Evolutionary conservation across 129 eudicot species (phyloP).

Genomic region (Oenanthe sinensis): DNA sequence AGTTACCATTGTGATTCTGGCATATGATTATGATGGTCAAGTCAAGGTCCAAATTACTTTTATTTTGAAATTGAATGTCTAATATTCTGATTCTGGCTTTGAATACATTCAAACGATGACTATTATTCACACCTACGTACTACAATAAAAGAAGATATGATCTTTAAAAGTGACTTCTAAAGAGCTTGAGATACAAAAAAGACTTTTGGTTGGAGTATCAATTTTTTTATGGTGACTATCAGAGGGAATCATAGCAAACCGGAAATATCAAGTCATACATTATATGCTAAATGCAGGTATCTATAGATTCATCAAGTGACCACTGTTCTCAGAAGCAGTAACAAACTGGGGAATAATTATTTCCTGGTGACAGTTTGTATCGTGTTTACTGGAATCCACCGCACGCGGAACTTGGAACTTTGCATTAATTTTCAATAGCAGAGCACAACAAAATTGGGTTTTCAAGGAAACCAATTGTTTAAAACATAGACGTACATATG

Average conservation of each 20-base stretch:
- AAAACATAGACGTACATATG: neutral
- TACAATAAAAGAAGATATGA: neutral
- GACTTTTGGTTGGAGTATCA: neutral
- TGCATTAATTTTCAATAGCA: neutral
- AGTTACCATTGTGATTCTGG: neutral
- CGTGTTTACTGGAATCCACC: neutral
- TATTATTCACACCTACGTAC: neutral
- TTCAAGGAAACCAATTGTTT: neutral
- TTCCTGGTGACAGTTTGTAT: neutral
- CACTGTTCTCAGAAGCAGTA: neutral
- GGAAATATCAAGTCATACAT: no score
- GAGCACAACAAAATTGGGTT: constrained; percentile 2
- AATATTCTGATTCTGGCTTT: neutral
- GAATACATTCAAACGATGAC: neutral
- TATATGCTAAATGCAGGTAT: no score
- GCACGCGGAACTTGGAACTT: neutral
- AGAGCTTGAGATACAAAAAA: neutral
- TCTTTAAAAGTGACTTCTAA: neutral
- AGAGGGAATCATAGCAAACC: neutral
- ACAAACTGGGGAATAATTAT: neutral
- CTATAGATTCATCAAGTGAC: no score
- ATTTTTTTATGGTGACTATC: neutral
- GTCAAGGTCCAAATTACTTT: constrained; percentile 8
- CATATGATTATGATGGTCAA: constrained; percentile 1
- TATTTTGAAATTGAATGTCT: neutral